Percentiles rank a stretch among this genome's conserved stretches.
phyloP scores from a whole-genome alignment of 169 alveolate species.

The Eimeria necatrix region DNA sequence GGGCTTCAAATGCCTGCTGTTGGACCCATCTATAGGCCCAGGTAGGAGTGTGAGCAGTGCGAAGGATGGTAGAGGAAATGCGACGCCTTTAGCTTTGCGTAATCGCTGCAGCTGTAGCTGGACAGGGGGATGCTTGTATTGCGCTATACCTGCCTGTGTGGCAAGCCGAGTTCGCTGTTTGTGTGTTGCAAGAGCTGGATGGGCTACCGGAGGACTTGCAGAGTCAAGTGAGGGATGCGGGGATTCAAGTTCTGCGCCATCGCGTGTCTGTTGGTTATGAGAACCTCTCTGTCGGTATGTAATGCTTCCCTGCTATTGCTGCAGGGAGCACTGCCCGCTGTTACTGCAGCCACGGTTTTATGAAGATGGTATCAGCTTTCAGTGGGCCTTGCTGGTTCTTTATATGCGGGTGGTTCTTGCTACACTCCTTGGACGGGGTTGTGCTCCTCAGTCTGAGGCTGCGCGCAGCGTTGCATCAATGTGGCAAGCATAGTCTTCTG shows the following conservation, averaged over 20 bases:
- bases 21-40: conserved; percentile 67
- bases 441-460: no score
- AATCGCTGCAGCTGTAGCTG: neutral
- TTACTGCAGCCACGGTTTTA: neutral
- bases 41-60: conserved; percentile 10
- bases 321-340: neutral
- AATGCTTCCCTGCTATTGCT: neutral
- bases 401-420: no score
- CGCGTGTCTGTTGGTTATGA: conserved; percentile 52
- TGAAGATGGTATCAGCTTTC: no score
- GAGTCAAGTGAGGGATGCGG: neutral
- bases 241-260: conserved; percentile 34
- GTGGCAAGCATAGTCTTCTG: no score
- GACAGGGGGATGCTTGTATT: neutral
- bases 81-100: no score
- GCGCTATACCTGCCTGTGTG: neutral
- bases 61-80: neutral
- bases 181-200: conserved; percentile 10
- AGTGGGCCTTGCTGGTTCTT: no score
- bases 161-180: neutral
- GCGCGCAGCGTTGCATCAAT: no score
- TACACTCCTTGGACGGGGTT: no score
- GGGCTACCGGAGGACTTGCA: conserved; percentile 54
- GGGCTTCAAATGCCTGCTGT: conserved; percentile 39
- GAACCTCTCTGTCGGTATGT: conserved; percentile 52